Conservation (phyloP, 495 filamentous ascomycete genomes). For the Penicillium flavigenum region DNA sequence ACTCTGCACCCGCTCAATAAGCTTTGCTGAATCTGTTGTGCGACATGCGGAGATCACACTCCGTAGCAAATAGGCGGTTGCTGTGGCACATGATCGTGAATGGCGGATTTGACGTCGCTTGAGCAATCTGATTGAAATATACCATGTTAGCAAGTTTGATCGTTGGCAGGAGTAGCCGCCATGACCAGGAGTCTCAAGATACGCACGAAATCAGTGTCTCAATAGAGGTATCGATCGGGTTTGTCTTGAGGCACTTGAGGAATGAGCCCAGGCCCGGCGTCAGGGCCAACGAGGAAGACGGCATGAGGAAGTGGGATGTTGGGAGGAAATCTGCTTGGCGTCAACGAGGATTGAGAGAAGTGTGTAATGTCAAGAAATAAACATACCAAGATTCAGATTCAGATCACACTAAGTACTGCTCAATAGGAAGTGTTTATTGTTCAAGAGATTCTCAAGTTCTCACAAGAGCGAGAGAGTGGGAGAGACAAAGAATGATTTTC, state of each 20-base stretch:
- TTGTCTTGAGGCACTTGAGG: conserved; percentile 71
- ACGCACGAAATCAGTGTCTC: conserved; percentile 77
- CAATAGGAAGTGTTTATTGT: neutral
- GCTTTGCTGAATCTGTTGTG: conserved; percentile 68
- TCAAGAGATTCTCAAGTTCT: conserved; percentile 1
- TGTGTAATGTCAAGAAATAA: neutral
- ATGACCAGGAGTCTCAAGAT: neutral
- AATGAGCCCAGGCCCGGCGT: conserved; percentile 73
- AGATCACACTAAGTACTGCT: neutral
- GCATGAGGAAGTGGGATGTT: conserved; percentile 45
- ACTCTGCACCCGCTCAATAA: conserved; percentile 73
- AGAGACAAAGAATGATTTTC: conserved; percentile 29
- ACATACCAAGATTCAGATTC: conserved; percentile 3
- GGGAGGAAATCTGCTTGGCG: conserved; percentile 7
- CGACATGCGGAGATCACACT: conserved; percentile 70
- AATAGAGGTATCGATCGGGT: conserved; percentile 73
- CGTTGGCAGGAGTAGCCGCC: neutral
- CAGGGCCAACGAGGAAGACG: conserved; percentile 45
- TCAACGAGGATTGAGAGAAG: conserved; percentile 6
- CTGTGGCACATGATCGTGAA: conserved; percentile 82
- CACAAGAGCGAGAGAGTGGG: conserved; percentile 22
- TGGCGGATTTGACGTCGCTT: conserved; percentile 86
- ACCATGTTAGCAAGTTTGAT: conserved; percentile 20
- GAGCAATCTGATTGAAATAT: conserved; percentile 59
- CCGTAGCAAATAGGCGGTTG: conserved; percentile 82